Evolutionary conservation across 2,329 filamentous ascomycete species (phyloP), one percentile per base, ranked within the genome.

Genomic region (Sarocladium brachiariae): DNA sequence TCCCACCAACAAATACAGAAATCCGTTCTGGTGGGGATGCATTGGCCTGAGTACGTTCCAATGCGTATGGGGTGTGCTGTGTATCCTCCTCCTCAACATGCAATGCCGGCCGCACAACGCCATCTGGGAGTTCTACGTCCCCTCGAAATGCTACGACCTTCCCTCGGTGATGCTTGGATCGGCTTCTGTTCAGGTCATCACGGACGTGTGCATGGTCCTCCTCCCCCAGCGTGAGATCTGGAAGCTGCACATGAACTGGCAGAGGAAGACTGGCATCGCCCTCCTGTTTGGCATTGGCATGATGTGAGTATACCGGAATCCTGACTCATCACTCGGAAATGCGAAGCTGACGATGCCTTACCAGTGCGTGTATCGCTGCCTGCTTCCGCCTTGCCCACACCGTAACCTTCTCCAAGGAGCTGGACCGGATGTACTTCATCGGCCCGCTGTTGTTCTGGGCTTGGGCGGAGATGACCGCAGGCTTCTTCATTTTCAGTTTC

Each of bases 391-490:
- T 73, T 4, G 50, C 55, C 11, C 59, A 59, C 8, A 70, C 65
- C 1, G 52, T 69, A 18, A 56, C 58, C 18, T 67, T 62, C 39
- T 58, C 56, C 47, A 52, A 59, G 16, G 57, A 59, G 2, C 34
- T 52, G 9, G 68, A 70, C 37, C 54, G 54, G 11, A 67, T 69
- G 41, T 73, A 66, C 53, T 52, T 56, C 10, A 62, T 73, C 34
- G 68, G 65, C 0, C 64, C 67, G 1, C 56, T 73, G 1, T 51
- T 68, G 13, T 72, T 73, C 57, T 74, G 71, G 71, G 70, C 66
- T 3, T 61, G 58, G 24, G 71, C 65, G 4, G 71, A 74, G 53
- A 73, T 71, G 65, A 70, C 70, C 2, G 71, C 68, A 48, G 71
- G 67, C 7, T 73, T 74, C 58, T 67, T 73, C 54, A 66, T 72